These are phyloP conservation scores for Lactarius vividus DNA, from an alignment of 768 basidiomycete species.

Conservation along the genomic window DNA sequence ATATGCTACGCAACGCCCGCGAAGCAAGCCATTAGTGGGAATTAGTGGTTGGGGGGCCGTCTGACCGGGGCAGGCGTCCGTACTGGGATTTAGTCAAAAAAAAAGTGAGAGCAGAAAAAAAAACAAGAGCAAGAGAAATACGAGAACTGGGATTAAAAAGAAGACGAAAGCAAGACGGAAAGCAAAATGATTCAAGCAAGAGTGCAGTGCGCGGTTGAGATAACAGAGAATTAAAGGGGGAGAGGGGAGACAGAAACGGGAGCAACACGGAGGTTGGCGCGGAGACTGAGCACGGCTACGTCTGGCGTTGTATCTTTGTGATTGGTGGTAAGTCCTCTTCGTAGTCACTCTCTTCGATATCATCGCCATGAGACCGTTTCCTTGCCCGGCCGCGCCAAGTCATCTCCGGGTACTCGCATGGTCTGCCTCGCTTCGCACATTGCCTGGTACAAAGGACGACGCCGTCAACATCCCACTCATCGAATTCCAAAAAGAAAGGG, in stretches of 20 bases:
- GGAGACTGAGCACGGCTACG: background rate
- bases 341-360: conserved; percentile 10
- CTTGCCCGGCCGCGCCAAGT: conserved; percentile 24
- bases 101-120: background rate
- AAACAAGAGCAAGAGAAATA: background rate
- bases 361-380: conserved; percentile 2
- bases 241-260: background rate
- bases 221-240: background rate
- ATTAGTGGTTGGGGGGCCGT: background rate
- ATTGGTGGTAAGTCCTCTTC: conserved; percentile 9
- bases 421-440: conserved; percentile 19
- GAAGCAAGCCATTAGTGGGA: conserved; percentile 16
- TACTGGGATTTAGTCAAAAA: background rate
- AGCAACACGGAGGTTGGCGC: background rate
- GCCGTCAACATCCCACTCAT: background rate
- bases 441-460: conserved; percentile 4
- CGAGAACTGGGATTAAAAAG: background rate
- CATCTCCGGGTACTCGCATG: conserved; percentile 25
- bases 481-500: background rate
- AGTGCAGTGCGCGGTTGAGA: background rate
- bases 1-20: conserved; percentile 19
- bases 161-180: background rate
- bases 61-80: background rate
- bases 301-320: background rate
- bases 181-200: conserved; percentile 1